Evolutionary conservation across 2,329 filamentous ascomycete species (phyloP).

Genomic region (Scorias spongiosa): DNA sequence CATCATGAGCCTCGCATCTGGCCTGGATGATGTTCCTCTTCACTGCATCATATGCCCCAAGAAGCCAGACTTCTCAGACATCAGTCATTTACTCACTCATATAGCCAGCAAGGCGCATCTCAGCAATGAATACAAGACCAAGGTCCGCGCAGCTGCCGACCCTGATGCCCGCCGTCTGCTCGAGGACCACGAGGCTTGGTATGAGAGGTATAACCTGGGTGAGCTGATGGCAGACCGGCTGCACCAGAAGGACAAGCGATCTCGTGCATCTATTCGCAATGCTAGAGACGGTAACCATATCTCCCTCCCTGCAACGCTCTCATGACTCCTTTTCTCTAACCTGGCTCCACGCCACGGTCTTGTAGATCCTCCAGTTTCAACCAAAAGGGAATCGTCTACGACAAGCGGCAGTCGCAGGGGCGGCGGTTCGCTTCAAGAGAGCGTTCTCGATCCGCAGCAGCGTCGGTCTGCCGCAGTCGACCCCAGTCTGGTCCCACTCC

Average conservation of each 20-base stretch:
- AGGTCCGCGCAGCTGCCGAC: conserved; percentile 51
- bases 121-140: conserved; percentile 66
- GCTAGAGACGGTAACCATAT: not conserved
- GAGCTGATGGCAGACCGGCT: conserved; percentile 63
- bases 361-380: too few species aligned
- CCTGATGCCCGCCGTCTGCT: conserved; percentile 44
- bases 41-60: conserved; percentile 73
- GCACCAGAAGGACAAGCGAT: conserved; percentile 55
- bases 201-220: conserved; percentile 53
- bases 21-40: conserved; percentile 43
- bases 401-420: not conserved
- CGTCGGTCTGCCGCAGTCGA: conserved; percentile 2
- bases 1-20: conserved; percentile 16
- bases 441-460: conserved; percentile 17
- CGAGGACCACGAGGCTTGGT: conserved; percentile 64
- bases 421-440: conserved; percentile 11
- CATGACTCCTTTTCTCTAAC: not conserved
- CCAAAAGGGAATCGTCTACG: not conserved
- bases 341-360: not conserved
- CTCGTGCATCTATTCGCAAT: conserved; percentile 3
- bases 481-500: not conserved
- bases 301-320: too few species aligned
- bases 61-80: conserved; percentile 68
- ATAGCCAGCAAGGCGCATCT: conserved; percentile 87
- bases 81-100: conserved; percentile 84